phyloP scores from a whole-genome alignment of 1,284 basidiomycete genomes.

The Sporisorium scitamineum region DNA sequence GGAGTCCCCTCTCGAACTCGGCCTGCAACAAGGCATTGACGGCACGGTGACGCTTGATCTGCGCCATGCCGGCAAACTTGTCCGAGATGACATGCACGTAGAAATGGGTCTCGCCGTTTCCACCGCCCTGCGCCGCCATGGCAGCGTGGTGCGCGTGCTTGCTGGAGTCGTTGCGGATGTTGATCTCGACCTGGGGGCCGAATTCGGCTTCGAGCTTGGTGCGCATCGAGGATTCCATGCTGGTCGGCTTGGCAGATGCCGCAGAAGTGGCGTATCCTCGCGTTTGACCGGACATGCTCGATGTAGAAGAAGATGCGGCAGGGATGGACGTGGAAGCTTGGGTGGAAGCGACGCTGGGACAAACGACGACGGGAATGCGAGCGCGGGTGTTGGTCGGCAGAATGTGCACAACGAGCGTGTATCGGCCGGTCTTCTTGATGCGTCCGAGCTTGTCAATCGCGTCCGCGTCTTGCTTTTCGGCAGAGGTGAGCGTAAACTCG shows the following conservation, averaged over 20 bases:
- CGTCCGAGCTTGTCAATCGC: constrained; percentile 36
- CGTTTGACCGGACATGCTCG: constrained; percentile 18
- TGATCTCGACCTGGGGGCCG: constrained; percentile 42
- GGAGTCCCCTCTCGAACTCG: constrained; percentile 65
- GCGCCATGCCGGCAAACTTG: constrained; percentile 62
- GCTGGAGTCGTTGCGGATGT: constrained; percentile 61
- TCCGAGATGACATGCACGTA: constrained; percentile 65
- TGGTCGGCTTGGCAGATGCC: constrained; percentile 4
- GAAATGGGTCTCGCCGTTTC: constrained; percentile 68
- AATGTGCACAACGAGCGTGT: constrained; percentile 33
- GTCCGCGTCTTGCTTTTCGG: constrained; percentile 3
- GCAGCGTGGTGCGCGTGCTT: constrained; percentile 68
- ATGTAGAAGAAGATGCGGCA: neutral
- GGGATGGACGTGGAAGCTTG: constrained; percentile 8
- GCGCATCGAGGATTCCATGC: constrained; percentile 57
- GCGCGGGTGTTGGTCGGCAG: constrained; percentile 34
- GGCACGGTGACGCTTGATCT: constrained; percentile 64
- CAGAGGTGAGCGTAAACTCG: constrained; percentile 24
- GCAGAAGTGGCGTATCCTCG: constrained; percentile 36
- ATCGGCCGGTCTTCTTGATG: constrained; percentile 45
- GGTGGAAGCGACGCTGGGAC: constrained; percentile 20
- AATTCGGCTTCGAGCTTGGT: constrained; percentile 51
- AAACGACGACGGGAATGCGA: constrained; percentile 30
- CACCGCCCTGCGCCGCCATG: constrained; percentile 67
- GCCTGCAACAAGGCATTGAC: constrained; percentile 57